Base-by-base conservation (phyloP, 2,329 filamentous ascomycete species). In the Sclerotinia trifoliorum region DNA sequence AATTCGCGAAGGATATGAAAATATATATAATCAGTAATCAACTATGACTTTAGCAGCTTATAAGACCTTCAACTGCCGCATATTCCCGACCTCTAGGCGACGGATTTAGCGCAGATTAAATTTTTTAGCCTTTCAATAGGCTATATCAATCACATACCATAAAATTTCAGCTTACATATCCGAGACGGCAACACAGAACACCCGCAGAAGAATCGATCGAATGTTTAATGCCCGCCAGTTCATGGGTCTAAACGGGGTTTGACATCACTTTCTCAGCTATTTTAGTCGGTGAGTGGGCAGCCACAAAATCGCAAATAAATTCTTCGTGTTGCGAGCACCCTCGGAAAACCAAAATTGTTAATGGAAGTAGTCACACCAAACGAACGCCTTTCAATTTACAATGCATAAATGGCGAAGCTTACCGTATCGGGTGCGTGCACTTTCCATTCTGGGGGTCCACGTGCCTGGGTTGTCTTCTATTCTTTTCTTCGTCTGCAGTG, bases 21-120 rank as follows among this genome's bases (percentile, higher is more conserved):
- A 24, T 55, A 67, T 67, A 67, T 67, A 63, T 67, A 67, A 67
- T 63, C 44, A 55, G 65, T 55, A 67, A 67, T 67, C 65, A 44
- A 26, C 39, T n/a, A 62, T 44, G 35, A 63, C 57, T 21, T 13
- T 6, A 44, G 48, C 24, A 48, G 39, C 42, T 46, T 66, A 56
- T 32, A 66, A 26, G 51, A 26, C 15, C 21, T 66, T n/a, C 32
- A 48, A 42, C 39, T 44, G 52, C 64, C 64, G 54, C 42, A 26
- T 19, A 39, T 35, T 48, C 21, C 64, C 64, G 64, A 58, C n/a
- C 6, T 32, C 64, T 39, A 44, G 42, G 49, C 49, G 54, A 32
- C 54, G 52, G 64, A 56, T 26, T 11, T 66, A 51, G 29, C 42
- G 52, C 64, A 46, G 29, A 21, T 58, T 11, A 51, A 8, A 39